These are phyloP conservation scores for Talaromyces verruculosus DNA, from an alignment of 2,329 filamentous ascomycete species.

Conservation along the genomic window DNA sequence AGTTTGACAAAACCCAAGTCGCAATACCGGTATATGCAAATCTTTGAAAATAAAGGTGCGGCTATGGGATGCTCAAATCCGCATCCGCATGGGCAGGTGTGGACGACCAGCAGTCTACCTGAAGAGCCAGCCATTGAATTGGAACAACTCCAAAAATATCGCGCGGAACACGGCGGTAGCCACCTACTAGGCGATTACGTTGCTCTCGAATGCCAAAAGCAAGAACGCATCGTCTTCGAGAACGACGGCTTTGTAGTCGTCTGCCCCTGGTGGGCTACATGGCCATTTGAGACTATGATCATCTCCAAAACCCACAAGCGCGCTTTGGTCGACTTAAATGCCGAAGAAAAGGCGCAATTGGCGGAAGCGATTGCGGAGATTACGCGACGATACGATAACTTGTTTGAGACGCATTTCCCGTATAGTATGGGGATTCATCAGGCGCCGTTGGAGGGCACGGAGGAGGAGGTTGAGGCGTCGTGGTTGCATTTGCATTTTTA, in stretches of 20 bases:
- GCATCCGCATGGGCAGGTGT: constrained; percentile 94
- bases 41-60: constrained; percentile 97
- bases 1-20: constrained; percentile 59
- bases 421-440: constrained; percentile 98
- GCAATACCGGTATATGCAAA: constrained; percentile 96
- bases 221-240: constrained; percentile 83
- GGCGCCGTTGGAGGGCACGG: constrained; percentile 77
- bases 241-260: constrained; percentile 82
- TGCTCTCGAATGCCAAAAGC: constrained; percentile 74
- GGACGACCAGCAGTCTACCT: constrained; percentile 87
- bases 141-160: constrained; percentile 75
- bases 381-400: constrained; percentile 88
- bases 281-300: constrained; percentile 95
- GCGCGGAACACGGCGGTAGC: constrained; percentile 66
- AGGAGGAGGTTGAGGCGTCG: constrained; percentile 80
- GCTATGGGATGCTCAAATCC: constrained; percentile 99
- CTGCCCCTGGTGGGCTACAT: constrained; percentile 96
- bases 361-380: constrained; percentile 86
- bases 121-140: constrained; percentile 85
- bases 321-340: constrained; percentile 76
- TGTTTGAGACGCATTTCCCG: constrained; percentile 95
- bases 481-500: constrained; percentile 99
- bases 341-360: constrained; percentile 68
- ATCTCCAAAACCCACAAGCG: constrained; percentile 81
- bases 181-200: constrained; percentile 87